Evolutionary conservation across 352 stramenopile species (phyloP), one percentile per base, ranked within the genome.

Genomic region (Globisporangium alternatum): DNA sequence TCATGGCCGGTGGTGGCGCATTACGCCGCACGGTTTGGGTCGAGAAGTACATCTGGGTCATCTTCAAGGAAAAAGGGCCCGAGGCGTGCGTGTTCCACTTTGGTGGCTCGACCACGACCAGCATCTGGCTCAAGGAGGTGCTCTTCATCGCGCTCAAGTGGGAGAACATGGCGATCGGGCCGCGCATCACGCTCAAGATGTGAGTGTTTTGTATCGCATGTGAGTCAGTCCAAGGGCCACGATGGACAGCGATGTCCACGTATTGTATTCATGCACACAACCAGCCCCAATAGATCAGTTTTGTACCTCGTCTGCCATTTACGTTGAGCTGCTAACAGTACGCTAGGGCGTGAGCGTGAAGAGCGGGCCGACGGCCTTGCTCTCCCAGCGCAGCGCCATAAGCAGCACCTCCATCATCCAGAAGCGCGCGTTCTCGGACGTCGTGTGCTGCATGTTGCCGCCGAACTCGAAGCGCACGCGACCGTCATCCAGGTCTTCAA

Each of bases 61-160:
- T 90, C 49, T 82, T 89, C 65, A 72, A 78, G 13, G 78, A 85
- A 21, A 21, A 31, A 0, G 67, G 72, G 0, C 57, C 61, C 0
- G 60, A 71, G 15, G 56, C 62, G 19, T 86, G 78, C 48, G 31
- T 76, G 15, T 88, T 89, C 55, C 75, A 89, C 64, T 91, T 91
- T 60, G 82, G 82, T 37, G 82, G 82, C 30, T 66, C 67, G 43
- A 79, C 78, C 39, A 78, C 63, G 39, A 86, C 69, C 15, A 49
- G 61, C 9, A 66, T 91, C 25, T 91, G 82, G 82, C 68, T 91
- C 33, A 77, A 77, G 31, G 80, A 91, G 62, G 74, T 91, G 61
- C 65, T 91, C 25, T 86, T 91, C 56, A 77, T 89, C 48, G 80
- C 82, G 13, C 61, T 91, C 45, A 74, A 76, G 43, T 91, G 82